Conservation (phyloP, 345 rosid species). For the Punica granatum region DNA sequence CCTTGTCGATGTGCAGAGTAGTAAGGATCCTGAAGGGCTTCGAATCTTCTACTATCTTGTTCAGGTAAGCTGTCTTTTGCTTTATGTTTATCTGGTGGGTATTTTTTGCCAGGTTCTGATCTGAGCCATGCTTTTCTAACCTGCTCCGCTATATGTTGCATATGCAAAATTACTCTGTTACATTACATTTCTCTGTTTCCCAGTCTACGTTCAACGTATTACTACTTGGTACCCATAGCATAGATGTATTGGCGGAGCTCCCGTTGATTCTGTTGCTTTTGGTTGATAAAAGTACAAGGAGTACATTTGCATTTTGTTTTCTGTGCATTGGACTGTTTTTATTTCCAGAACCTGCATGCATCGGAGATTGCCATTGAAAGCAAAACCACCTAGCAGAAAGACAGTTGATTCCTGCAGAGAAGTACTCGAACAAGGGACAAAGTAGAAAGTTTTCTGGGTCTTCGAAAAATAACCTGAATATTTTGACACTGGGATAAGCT, state of each 20-base stretch:
- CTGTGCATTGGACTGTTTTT: not conserved
- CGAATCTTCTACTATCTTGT: constrained; percentile 97
- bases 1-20: constrained; percentile 88
- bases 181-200: not conserved
- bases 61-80: constrained; percentile 50
- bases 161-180: not conserved
- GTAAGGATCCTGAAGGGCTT: constrained; percentile 98
- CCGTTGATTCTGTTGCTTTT: not conserved
- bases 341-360: not conserved
- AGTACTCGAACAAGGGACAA: not conserved
- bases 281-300: too few relatives aligned
- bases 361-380: not conserved
- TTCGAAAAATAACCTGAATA: too few relatives aligned
- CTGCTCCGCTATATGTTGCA: not conserved
- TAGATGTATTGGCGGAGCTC: not conserved
- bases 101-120: not conserved
- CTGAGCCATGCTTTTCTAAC: not conserved
- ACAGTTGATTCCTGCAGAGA: not conserved
- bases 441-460: not conserved
- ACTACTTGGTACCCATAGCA: too few relatives aligned
- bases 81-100: not conserved
- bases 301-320: too few relatives aligned
- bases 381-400: not conserved
- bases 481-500: too few relatives aligned
- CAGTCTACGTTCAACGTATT: not conserved